These are phyloP conservation scores for Aristolochia contorta DNA, from an alignment of 164 flowering plant genomes.

Conservation along the genomic window DNA sequence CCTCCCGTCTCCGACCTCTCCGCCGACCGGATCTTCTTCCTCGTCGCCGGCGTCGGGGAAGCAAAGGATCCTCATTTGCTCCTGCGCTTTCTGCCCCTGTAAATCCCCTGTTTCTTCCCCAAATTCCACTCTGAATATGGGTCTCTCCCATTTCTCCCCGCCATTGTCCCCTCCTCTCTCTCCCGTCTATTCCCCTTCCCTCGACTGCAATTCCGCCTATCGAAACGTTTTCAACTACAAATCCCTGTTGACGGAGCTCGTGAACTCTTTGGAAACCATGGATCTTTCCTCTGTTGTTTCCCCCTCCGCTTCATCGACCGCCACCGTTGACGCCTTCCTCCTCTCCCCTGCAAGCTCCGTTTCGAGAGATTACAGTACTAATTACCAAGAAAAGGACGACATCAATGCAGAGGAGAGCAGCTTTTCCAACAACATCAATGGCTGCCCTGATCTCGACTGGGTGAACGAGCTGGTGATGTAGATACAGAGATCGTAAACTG, in stretches of 20 bases:
- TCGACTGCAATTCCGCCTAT: too few relatives aligned
- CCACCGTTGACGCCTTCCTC: too few relatives aligned
- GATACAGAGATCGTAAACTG: background rate
- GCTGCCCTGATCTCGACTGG: constrained; percentile 12
- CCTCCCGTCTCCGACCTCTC: constrained; percentile 12
- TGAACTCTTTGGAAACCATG: constrained; percentile 3
- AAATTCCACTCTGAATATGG: constrained; percentile 1
- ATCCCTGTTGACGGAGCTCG: background rate
- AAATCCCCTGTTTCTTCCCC: constrained; percentile 4
- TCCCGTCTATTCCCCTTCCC: too few relatives aligned
- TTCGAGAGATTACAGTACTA: too few relatives aligned
- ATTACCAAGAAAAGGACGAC: background rate
- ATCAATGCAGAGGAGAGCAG: background rate
- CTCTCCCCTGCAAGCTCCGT: too few relatives aligned
- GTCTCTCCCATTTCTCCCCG: constrained; percentile 7
- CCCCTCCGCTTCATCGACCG: too few relatives aligned
- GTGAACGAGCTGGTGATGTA: constrained; percentile 14
- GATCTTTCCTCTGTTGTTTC: background rate
- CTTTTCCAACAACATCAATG: background rate
- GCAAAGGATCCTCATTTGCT: too few relatives aligned
- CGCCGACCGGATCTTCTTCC: constrained; percentile 31
- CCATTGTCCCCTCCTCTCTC: constrained; percentile 1
- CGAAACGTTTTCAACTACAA: background rate
- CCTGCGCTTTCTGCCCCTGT: too few relatives aligned
- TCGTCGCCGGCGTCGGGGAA: background rate